These are phyloP conservation scores for Rhodotorula diobovata DNA, from an alignment of 768 basidiomycete species.

Conservation along the genomic window DNA sequence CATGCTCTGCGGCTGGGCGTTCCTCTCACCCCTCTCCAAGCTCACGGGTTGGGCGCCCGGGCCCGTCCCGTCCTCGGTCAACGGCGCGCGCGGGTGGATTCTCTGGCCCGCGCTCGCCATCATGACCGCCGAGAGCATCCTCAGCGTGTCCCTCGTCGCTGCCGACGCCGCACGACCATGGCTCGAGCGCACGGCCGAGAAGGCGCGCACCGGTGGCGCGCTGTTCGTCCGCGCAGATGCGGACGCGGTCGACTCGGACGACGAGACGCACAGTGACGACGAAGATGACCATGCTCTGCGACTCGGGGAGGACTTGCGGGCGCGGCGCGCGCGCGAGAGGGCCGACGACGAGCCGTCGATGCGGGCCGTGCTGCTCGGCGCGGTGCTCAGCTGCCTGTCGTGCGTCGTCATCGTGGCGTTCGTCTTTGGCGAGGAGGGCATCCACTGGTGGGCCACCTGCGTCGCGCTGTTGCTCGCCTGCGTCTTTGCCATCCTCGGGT, in stretches of 20 bases:
- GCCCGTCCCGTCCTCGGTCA: conserved; percentile 75
- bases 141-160: conserved; percentile 75
- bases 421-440: conserved; percentile 85
- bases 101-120: conserved; percentile 93
- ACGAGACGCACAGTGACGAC: conserved; percentile 22
- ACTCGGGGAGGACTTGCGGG: conserved; percentile 26
- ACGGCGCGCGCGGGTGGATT: conserved; percentile 88
- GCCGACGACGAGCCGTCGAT: conserved; percentile 60
- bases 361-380: conserved; percentile 70
- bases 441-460: conserved; percentile 90
- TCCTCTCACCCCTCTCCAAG: conserved; percentile 84
- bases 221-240: conserved; percentile 78
- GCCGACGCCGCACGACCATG: conserved; percentile 40
- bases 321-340: neutral
- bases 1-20: conserved; percentile 93
- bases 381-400: conserved; percentile 58
- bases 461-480: conserved; percentile 77
- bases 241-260: conserved; percentile 44
- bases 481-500: conserved; percentile 83
- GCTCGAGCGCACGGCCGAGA: conserved; percentile 62
- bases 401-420: conserved; percentile 80
- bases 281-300: conserved; percentile 34
- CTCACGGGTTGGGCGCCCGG: conserved; percentile 86
- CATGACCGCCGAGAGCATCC: conserved; percentile 86
- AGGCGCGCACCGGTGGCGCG: conserved; percentile 67